A percentile compares a stretch with the other conserved stretches of the same genome.
Evolutionary conservation across 129 eudicot genomes (phyloP).

Genomic region (Centrapalus pauciflorus): DNA sequence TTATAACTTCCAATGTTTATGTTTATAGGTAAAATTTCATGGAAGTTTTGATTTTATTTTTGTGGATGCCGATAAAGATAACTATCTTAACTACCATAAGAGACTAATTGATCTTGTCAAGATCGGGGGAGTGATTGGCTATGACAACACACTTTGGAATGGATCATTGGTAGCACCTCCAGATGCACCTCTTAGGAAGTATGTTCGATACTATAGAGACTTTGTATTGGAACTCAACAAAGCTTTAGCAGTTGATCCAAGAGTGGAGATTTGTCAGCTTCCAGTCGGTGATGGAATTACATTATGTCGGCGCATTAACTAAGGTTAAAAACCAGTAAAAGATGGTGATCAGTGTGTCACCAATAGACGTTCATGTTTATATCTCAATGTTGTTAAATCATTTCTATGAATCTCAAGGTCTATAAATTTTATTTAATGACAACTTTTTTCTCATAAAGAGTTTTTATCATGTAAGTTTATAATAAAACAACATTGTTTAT

Average conservation of each 20-base stretch:
- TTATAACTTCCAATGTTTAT: not conserved
- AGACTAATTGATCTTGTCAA: slow-evolving; percentile 31
- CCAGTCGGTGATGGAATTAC: slow-evolving; percentile 60
- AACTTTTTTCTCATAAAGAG: no score
- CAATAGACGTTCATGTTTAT: slow-evolving; percentile 1
- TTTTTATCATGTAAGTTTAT: no score
- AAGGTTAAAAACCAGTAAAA: not conserved
- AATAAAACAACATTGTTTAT: not conserved
- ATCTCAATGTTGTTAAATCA: not conserved
- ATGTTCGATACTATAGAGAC: slow-evolving; percentile 44
- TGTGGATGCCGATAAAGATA: slow-evolving; percentile 55
- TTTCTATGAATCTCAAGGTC: not conserved
- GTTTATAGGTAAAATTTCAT: slow-evolving; percentile 32
- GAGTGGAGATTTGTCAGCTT: slow-evolving; percentile 47
- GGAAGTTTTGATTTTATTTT: slow-evolving; percentile 51
- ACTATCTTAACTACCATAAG: slow-evolving; percentile 40
- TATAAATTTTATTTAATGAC: no score
- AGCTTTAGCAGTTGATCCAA: slow-evolving; percentile 43
- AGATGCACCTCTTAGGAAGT: slow-evolving; percentile 46
- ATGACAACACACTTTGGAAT: slow-evolving; percentile 36
- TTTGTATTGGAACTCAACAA: slow-evolving; percentile 41
- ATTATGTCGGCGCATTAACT: slow-evolving; percentile 43
- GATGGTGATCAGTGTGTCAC: not conserved
- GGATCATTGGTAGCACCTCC: slow-evolving; percentile 44
- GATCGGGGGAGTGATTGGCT: slow-evolving; percentile 35